phyloP scores from a whole-genome alignment of 2,329 filamentous ascomycete genomes.

The Byssothecium circinans region DNA sequence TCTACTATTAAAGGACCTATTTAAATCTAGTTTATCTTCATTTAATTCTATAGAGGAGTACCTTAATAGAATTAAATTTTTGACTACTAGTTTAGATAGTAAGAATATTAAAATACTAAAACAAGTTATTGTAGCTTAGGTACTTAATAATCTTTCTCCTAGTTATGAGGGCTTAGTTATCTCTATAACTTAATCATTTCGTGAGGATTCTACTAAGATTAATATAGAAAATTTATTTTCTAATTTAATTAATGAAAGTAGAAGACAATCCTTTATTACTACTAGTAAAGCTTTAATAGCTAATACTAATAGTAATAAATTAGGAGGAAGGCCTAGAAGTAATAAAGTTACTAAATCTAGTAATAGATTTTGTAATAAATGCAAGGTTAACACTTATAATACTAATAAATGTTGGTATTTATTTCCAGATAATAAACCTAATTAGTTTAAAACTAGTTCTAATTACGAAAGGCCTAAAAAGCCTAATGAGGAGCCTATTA shows the following conservation, averaged over 20 bases:
- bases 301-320: not conserved
- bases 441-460: not conserved
- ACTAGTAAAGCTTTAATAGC: not conserved
- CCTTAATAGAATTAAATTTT: conserved; percentile 1
- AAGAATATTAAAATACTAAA: not conserved
- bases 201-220: conserved; percentile 1
- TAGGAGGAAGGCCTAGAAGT: not conserved
- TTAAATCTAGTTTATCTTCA: not conserved
- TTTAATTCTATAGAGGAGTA: not conserved
- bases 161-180: conserved; percentile 1
- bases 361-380: conserved; percentile 1
- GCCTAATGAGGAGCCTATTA: not conserved
- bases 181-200: not conserved
- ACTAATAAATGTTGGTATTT: conserved; percentile 1
- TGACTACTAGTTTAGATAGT: not conserved
- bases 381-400: not conserved
- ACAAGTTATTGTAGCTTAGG: not conserved
- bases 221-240: conserved; percentile 2
- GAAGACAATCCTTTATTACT: not conserved
- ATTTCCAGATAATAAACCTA: not conserved
- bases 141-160: conserved; percentile 2
- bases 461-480: not conserved
- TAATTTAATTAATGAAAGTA: conserved; percentile 3
- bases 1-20: not conserved
- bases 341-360: not conserved